Evolutionary conservation across 805 yeast species (phyloP), one percentile per base, ranked within the genome.

Genomic region (Saccharomycopsis amapae): DNA sequence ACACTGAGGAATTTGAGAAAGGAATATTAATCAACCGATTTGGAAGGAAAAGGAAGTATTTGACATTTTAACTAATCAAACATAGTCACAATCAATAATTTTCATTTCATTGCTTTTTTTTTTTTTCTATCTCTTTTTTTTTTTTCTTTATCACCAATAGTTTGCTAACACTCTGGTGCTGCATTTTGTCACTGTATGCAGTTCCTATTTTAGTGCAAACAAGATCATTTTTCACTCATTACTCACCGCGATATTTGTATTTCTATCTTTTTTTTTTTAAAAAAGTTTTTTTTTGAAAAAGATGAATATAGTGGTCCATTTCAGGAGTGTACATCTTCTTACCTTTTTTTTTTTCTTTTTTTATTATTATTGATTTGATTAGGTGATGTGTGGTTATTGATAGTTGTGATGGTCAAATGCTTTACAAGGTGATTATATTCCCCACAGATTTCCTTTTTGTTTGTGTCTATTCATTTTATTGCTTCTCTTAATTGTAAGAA

Each of bases 111-210:
- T 19, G 25, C 15, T 42, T 34, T 34, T 25, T 42, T 42, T 18
- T 44, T 25, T 37, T 28, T 19, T 31, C 18, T 30, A 4, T 13
- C 10, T 40, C 13, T 6, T 20, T 40, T 40, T 40, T 30, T 40
- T 25, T 25, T 4, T n/a, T n/a, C n/a, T n/a, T n/a, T n/a, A n/a
- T n/a, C n/a, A n/a, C n/a, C n/a, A 22, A 26, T 59, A 66, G 86
- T 80, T 85, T 84, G 89, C 86, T 81, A 78, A 84, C 94, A 85
- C 90, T 83, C 93, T 82, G 93, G 88, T 78, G 81, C 81, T 76
- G 71, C 70, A 74, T 78, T 60, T 46, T 36, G 38, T 42, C 32
- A 17, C 45, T 40, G 67, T 81, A 78, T 73, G 73, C 73, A 76
- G 80, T 75, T 80, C 89, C 94, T 81, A 84, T 85, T 85, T 81